These are phyloP conservation scores for Cucumis cinereus DNA, from an alignment of 306 rosid genomes.

Conservation along the genomic window DNA sequence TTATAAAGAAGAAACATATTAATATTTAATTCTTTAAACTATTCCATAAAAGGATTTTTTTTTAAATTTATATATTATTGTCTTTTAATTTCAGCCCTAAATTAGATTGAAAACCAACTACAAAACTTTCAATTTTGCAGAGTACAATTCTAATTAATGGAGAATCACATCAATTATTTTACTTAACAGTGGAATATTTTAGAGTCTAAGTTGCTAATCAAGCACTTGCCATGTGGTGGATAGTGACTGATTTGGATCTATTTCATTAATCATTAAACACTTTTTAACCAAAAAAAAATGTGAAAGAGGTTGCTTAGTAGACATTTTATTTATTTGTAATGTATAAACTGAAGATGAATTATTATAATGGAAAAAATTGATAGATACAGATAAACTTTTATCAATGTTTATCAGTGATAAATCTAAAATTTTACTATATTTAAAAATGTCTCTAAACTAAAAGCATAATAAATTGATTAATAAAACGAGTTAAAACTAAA, in stretches of 20 bases:
- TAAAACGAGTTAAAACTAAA: neutral
- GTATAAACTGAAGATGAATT: neutral
- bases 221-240: slow-evolving; percentile 62
- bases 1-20: no score
- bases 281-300: neutral
- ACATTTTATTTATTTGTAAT: neutral
- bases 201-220: slow-evolving; percentile 50
- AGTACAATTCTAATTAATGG: neutral
- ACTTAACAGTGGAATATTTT: slow-evolving; percentile 26
- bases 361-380: no score
- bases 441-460: no score
- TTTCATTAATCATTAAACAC: neutral
- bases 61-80: neutral
- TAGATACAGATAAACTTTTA: no score
- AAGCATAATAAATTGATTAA: no score
- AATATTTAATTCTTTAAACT: no score
- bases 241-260: slow-evolving; percentile 66
- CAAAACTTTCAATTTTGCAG: neutral
- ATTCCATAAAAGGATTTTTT: neutral
- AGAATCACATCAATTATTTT: neutral
- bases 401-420: no score
- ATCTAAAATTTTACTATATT: no score
- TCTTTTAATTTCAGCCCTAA: no score
- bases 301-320: neutral
- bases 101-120: no score